These are phyloP conservation scores for Panicum virgatum DNA, from an alignment of 202 grass and related monocot species.

Conservation along the genomic window DNA sequence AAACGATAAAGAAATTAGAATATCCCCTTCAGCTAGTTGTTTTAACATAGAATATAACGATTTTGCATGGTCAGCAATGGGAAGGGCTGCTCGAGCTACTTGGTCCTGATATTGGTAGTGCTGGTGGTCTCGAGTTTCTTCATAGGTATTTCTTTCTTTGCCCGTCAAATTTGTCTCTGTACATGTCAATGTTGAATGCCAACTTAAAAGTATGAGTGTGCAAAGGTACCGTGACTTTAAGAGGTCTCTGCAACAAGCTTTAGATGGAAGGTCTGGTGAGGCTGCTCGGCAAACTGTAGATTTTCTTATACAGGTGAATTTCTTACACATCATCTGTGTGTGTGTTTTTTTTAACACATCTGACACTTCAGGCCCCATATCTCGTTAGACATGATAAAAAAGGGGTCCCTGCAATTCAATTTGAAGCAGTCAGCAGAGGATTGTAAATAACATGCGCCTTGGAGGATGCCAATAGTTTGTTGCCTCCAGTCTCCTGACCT, in stretches of 20 bases:
- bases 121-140: slow-evolving; percentile 94
- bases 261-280: slow-evolving; percentile 58
- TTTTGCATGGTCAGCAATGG: slow-evolving; percentile 83
- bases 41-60: slow-evolving; percentile 24
- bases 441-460: slow-evolving; percentile 12
- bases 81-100: slow-evolving; percentile 94
- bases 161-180: slow-evolving; percentile 8
- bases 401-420: slow-evolving; percentile 9
- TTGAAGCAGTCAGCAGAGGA: neutral
- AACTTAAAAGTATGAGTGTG: slow-evolving; percentile 39
- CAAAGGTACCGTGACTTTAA: slow-evolving; percentile 94
- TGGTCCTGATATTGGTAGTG: slow-evolving; percentile 76
- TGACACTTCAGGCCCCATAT: neutral
- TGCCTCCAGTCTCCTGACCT: slow-evolving; percentile 10
- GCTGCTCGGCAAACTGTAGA: slow-evolving; percentile 67
- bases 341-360: neutral
- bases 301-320: slow-evolving; percentile 79
- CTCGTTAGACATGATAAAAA: neutral
- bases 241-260: slow-evolving; percentile 70
- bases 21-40: neutral
- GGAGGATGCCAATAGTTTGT: neutral
- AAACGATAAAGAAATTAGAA: neutral
- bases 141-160: slow-evolving; percentile 65
- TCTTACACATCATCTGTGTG: neutral
- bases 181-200: slow-evolving; percentile 1